Evolutionary conservation across 345 rosid species (phyloP), one percentile per base, ranked within the genome.

Genomic region (Streptanthus diversifolius): DNA sequence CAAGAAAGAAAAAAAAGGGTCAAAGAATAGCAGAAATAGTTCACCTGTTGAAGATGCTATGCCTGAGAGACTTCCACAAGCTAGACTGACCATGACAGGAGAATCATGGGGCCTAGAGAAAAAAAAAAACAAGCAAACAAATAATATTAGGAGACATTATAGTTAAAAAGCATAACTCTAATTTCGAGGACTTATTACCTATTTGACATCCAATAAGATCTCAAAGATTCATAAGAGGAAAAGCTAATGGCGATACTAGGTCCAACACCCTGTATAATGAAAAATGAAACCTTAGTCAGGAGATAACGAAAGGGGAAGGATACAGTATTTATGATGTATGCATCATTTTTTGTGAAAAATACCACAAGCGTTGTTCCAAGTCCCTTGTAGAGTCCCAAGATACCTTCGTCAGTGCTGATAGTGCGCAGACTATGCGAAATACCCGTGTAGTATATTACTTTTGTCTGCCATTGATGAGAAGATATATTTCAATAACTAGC

Each of bases 21-120:
- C 62, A 54, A 61, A 35, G 17, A 76, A 72, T 29, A 55, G 21
- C 37, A 14, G 24, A 64, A 55, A 67, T 69, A 37, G 80, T 78
- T 85, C 77, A 88, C 97, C 97, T 65, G 99, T 95, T 59, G 99
- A 91, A 39, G 99, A 88, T n/a, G 88, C 99, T 78, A 95, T 83
- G 77, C 99, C 97, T 39, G 99, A 95, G 52, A 91, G 85, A 79
- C 99, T 95, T 79, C 97, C 99, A 78, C 96, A 95, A 30, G 95
- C 91, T 65, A 95, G 83, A 79, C 99, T 88, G 61, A 87, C 83
- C 40, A 83, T 74, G 24, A 82, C 71, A 30, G 86, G 68, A 63
- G 98, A 82, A 86, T 95, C 98, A 56, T 87, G 56, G 6, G 97
- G 96, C 84, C 99, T 95, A 36, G 30, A 7, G 80, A 69, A 19